Evolutionary conservation across 1,139 yeast genomes (phyloP).

Genomic region (Pichiaceae sp.): DNA sequence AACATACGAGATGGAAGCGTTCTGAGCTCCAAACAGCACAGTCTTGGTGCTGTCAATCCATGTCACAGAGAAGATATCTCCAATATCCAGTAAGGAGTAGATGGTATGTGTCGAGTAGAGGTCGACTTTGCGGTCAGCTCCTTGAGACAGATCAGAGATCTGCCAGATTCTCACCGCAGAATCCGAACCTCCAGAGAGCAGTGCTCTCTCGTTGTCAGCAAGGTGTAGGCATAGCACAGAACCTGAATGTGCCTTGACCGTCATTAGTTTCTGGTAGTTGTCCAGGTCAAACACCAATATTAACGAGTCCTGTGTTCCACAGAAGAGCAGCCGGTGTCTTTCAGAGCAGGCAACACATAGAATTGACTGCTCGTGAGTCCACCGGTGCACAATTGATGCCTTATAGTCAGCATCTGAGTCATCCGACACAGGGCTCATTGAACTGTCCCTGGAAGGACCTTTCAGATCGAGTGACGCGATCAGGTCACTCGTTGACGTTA

Average conservation of each 20-base stretch:
- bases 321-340: conserved; percentile 50
- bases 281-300: conserved; percentile 63
- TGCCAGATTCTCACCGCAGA: conserved; percentile 85
- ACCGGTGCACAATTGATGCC: conserved; percentile 44
- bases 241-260: conserved; percentile 46
- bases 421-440: not conserved
- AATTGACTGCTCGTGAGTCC: conserved; percentile 70
- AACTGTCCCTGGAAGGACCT: not conserved
- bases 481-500: conserved; percentile 1
- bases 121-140: conserved; percentile 3
- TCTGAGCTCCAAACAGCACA: conserved; percentile 83
- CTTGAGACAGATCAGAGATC: conserved; percentile 20
- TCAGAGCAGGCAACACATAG: conserved; percentile 72
- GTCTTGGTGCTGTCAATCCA: conserved; percentile 57
- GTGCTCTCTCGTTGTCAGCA: conserved; percentile 47
- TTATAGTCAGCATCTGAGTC: conserved; percentile 3
- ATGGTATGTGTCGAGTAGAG: conserved; percentile 42
- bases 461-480: not conserved
- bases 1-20: conserved; percentile 80
- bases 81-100: conserved; percentile 80
- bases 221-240: conserved; percentile 65
- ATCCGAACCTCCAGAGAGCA: conserved; percentile 87
- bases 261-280: conserved; percentile 47
- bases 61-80: conserved; percentile 81
- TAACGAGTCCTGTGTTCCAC: conserved; percentile 92